A percentile compares a stretch with the other conserved stretches of the same genome.
These are phyloP conservation scores for Claviceps lovelessii DNA, from an alignment of 2,329 filamentous ascomycete genomes.

Conservation along the genomic window DNA sequence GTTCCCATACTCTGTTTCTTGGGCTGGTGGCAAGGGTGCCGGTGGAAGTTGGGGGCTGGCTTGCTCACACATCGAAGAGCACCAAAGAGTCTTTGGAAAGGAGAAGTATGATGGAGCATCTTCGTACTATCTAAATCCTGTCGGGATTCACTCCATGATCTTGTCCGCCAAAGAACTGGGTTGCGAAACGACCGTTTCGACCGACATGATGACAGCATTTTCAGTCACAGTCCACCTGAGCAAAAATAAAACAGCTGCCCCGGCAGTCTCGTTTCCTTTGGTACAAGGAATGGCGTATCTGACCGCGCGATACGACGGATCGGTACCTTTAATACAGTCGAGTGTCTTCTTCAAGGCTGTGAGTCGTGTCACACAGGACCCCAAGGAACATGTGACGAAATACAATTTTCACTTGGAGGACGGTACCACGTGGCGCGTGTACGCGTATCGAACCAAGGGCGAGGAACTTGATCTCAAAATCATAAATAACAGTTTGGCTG, in stretches of 20 bases:
- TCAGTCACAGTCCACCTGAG: slow-evolving; percentile 55
- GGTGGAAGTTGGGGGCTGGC: slow-evolving; percentile 62
- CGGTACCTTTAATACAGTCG: slow-evolving; percentile 59
- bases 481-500: slow-evolving; percentile 48
- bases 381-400: slow-evolving; percentile 55
- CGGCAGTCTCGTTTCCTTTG: slow-evolving; percentile 61
- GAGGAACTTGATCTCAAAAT: slow-evolving; percentile 53
- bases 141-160: slow-evolving; percentile 68
- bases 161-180: slow-evolving; percentile 66
- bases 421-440: slow-evolving; percentile 63
- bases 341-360: slow-evolving; percentile 61
- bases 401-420: slow-evolving; percentile 63
- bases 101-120: slow-evolving; percentile 41
- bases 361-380: slow-evolving; percentile 38
- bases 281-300: slow-evolving; percentile 84
- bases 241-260: slow-evolving; percentile 33
- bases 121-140: slow-evolving; percentile 64
- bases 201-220: slow-evolving; percentile 39
- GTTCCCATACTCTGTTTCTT: slow-evolving; percentile 58
- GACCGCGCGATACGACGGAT: slow-evolving; percentile 59
- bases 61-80: slow-evolving; percentile 57
- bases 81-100: slow-evolving; percentile 53
- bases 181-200: slow-evolving; percentile 40
- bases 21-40: slow-evolving; percentile 48
- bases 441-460: slow-evolving; percentile 48